Base-by-base conservation (phyloP, 1,139 yeast species). In the Eremothecium gossypii region DNA sequence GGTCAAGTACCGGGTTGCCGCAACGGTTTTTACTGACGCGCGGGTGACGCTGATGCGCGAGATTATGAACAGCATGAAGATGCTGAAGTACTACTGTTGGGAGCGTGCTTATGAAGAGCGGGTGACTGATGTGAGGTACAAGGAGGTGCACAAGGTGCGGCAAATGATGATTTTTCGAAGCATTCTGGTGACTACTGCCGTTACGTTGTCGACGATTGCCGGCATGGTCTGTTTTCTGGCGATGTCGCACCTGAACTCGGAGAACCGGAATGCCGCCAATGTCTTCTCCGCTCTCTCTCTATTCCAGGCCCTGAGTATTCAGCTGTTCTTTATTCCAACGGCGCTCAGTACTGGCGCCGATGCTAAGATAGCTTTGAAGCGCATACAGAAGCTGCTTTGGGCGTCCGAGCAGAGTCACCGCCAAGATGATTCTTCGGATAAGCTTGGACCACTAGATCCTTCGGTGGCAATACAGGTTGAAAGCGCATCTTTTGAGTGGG, bases 211-310 rank as follows among this genome's bases (percentile, higher is more conserved):
- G 0, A 69, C 74, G 13, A 60, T 83, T 47, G 76, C 89, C 1
- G 81, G 93, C 2, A 70, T 83, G 73, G 69, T 79, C 2, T 73
- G 95, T 0, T 87, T 86, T 56, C 73, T 86, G 49, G 79, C 79
- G 0, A 65, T 83, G 50, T 80, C 79, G 51, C 77, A 73, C 33
- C 64, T 78, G 4, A 65, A 71, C 36, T 63, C 68, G 20, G 55
- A 55, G n/a, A 68, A 64, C 17, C 70, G 76, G 49, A 69, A 70
- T 46, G 80, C 94, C 1, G 89, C 86, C 2, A 66, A 73, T 30
- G 77, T 86, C n/a, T 87, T 87, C 57, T 75, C 96, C 0, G 81
- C 95, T 9, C 68, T 87, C 41, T 74, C 93, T 0, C 70, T 84
- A 44, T 87, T 86, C 67, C 79, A 79, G 51, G 71, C 77, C 30